Evolutionary conservation across 352 stramenopile species (phyloP), one percentile per base, ranked within the genome.

Genomic region (Globisporangium orthogonon): DNA sequence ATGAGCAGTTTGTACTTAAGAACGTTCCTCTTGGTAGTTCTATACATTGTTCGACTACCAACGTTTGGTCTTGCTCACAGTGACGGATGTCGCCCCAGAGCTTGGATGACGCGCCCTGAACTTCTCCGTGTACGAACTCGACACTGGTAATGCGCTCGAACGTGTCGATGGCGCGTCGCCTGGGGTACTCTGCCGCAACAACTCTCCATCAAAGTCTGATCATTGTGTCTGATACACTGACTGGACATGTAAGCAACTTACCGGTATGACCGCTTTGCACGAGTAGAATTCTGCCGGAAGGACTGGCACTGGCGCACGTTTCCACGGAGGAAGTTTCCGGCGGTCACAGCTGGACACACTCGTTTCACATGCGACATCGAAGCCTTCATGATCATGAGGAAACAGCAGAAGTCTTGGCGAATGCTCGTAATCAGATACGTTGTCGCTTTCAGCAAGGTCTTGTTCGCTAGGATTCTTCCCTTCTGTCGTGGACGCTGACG

Each of bases 271-370:
- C 3, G 68, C 76, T 61, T 89, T 81, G 37, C 73, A 66, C 14
- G 73, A 63, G 56, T 85, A 86, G 46, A 62, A 70, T 39, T 87
- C 68, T 1, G 58, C 46, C 17, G 78, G 75, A 10, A 81, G 62
- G 28, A 89, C 62, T 7, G 82, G 82, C 33, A 91, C 76, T 1
- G 71, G 76, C 10, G 76, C 65, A 39, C 66, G 74, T 52, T 86
- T 87, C 78, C 82, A 89, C 4, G 63, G 52, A 28, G 76, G 71
- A 0, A 75, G 41, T 37, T 74, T 86, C 29, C 61, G 60, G 43
- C 51, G 52, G 29, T 50, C 51, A 50, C 53, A 29, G 54, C 60
- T 60, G 31, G 28, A 39, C 50, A 13, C 39, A 30, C 13, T 54
- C 29, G n/a, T 28, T 30, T n/a, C 14, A 29, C 9, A 6, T 50